Evolutionary conservation across 805 yeast species (phyloP).

Genomic region (Wickerhamiella dianesei): DNA sequence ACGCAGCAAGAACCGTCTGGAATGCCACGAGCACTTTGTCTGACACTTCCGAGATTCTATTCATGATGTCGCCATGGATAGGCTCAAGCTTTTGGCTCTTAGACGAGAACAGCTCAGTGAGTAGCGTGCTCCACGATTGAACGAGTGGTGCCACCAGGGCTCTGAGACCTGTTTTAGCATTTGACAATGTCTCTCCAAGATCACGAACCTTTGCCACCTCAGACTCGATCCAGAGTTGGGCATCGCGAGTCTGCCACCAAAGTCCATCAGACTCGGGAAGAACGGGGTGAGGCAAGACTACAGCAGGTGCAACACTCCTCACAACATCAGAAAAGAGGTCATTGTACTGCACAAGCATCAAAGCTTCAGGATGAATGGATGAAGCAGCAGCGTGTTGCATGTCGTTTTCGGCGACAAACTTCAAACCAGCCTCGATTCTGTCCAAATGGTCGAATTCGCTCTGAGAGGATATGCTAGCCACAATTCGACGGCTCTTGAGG

Average conservation of each 20-base stretch:
- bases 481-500: conserved; percentile 25
- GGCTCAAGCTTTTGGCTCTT: not conserved
- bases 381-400: not conserved
- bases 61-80: not conserved
- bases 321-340: not conserved
- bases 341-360: not conserved
- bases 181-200: not conserved
- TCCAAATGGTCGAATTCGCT: not conserved
- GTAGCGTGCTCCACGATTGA: not conserved
- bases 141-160: not conserved
- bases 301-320: not conserved
- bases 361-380: not conserved
- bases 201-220: not conserved
- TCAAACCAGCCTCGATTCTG: not conserved
- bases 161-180: not conserved
- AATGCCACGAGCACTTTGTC: not conserved
- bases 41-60: not conserved
- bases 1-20: conserved; percentile 12
- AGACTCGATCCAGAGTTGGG: not conserved
- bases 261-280: not conserved
- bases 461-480: not conserved
- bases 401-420: conserved; percentile 19
- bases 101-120: not conserved
- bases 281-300: not conserved
- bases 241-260: not conserved